These are phyloP conservation scores for Colletotrichum phormii DNA, from an alignment of 2,329 filamentous ascomycete species.

Conservation along the genomic window DNA sequence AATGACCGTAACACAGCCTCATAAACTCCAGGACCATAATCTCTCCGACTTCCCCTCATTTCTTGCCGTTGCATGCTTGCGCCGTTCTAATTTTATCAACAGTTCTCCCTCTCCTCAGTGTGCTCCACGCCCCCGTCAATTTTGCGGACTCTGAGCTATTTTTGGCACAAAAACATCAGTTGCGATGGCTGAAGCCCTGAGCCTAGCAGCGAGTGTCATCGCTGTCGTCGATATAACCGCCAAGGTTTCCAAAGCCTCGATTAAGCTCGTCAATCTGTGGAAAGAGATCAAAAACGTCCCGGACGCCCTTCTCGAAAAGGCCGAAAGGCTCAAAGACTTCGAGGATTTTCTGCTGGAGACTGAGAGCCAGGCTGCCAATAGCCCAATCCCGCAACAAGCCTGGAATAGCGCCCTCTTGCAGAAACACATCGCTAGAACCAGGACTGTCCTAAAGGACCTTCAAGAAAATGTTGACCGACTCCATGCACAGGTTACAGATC, in stretches of 20 bases:
- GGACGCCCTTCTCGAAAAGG: background rate
- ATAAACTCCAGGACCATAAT: background rate
- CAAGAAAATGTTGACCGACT: background rate
- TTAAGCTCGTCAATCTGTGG: conserved; percentile 34
- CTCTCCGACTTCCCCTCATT: background rate
- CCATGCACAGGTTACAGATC: conserved; percentile 24
- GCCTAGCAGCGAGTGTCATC: conserved; percentile 18
- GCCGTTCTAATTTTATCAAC: background rate
- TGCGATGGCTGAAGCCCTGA: conserved; percentile 19
- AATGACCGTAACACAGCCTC: background rate
- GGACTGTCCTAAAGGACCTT: background rate
- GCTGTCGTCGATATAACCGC: conserved; percentile 32
- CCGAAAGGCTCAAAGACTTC: conserved; percentile 4
- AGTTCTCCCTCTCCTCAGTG: background rate
- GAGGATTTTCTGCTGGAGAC: conserved; percentile 4
- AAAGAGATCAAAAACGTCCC: conserved; percentile 36
- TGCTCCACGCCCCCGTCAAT: too few relatives aligned
- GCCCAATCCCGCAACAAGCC: background rate
- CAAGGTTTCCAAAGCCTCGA: conserved; percentile 27
- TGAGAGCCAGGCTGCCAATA: background rate
- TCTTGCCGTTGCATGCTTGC: too few relatives aligned
- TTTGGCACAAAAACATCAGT: too few relatives aligned
- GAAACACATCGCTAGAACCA: background rate
- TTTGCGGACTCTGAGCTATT: too few relatives aligned
- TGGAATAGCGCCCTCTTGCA: conserved; percentile 1